Evolutionary conservation across 768 basidiomycete species (phyloP).

Genomic region (Cubamyces lactineus): DNA sequence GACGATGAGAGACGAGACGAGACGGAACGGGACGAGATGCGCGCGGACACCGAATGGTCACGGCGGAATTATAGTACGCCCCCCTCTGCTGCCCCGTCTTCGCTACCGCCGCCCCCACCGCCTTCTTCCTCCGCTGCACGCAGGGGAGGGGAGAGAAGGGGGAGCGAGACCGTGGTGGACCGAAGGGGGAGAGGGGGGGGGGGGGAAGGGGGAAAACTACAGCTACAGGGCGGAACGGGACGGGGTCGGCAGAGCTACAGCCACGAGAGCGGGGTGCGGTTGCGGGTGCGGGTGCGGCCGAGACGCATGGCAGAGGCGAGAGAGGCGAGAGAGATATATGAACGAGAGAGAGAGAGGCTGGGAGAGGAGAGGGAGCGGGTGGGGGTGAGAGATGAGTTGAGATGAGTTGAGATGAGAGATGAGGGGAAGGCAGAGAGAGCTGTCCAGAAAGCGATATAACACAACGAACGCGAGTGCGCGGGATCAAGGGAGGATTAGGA

Average conservation of each 20-base stretch:
- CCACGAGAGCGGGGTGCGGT: constrained; percentile 9
- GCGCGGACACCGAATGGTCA: no score
- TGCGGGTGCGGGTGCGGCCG: constrained; percentile 11
- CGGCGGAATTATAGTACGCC: no score
- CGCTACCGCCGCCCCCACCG: no score
- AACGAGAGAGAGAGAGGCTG: not conserved
- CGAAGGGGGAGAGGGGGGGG: not conserved
- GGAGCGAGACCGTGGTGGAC: no score
- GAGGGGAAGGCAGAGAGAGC: not conserved
- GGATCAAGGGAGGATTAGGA: not conserved
- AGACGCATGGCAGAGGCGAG: not conserved
- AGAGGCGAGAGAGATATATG: no score
- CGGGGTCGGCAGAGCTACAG: constrained; percentile 15
- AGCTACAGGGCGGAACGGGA: constrained; percentile 18
- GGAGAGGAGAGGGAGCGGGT: not conserved
- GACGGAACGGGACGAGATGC: no score
- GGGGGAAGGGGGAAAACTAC: constrained; percentile 6
- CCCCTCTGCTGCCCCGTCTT: no score
- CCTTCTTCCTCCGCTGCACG: not conserved
- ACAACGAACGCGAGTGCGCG: not conserved
- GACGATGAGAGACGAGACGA: no score
- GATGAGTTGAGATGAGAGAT: no score
- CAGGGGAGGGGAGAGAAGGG: not conserved
- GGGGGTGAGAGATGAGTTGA: no score
- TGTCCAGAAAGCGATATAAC: constrained; percentile 9